Conservation (phyloP, 1,284 basidiomycete species). For the Microbotryomycetes sp. region DNA sequence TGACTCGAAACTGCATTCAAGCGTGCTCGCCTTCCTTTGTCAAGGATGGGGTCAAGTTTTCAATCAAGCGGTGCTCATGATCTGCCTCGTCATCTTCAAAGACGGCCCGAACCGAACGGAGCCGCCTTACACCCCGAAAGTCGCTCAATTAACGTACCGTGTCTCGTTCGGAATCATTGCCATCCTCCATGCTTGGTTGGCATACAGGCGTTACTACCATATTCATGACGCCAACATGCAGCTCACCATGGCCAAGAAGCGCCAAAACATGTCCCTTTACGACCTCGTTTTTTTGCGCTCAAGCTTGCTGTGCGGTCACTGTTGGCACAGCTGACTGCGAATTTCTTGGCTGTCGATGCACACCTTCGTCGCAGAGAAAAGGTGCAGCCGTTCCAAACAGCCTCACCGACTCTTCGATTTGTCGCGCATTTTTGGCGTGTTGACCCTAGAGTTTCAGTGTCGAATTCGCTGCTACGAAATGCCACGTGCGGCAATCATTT, state of each 20-base stretch:
- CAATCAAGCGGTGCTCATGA: constrained; percentile 49
- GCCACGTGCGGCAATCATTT: too few species aligned
- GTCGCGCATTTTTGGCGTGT: too few species aligned
- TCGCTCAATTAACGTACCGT: constrained; percentile 50
- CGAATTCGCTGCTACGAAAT: too few species aligned
- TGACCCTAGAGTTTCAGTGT: too few species aligned
- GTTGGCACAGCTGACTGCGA: constrained; percentile 48
- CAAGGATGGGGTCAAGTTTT: constrained; percentile 39
- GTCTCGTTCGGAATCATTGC: constrained; percentile 50
- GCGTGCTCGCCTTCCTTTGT: background rate
- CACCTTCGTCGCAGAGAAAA: too few species aligned
- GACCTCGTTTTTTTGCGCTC: constrained; percentile 46
- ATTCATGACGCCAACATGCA: constrained; percentile 42
- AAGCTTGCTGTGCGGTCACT: constrained; percentile 45
- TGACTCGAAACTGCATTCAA: background rate
- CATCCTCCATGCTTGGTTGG: constrained; percentile 48
- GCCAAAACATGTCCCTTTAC: constrained; percentile 47
- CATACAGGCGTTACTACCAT: constrained; percentile 49
- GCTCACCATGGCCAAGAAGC: constrained; percentile 45
- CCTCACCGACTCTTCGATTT: too few species aligned
- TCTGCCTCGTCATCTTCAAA: constrained; percentile 50
- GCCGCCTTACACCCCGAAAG: constrained; percentile 44
- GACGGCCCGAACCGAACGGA: constrained; percentile 40
- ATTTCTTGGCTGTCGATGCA: too few species aligned
- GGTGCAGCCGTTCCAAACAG: too few species aligned